Base-by-base conservation (phyloP, 2,329 filamentous ascomycete species). In the Aspergillus novofumigatus region DNA sequence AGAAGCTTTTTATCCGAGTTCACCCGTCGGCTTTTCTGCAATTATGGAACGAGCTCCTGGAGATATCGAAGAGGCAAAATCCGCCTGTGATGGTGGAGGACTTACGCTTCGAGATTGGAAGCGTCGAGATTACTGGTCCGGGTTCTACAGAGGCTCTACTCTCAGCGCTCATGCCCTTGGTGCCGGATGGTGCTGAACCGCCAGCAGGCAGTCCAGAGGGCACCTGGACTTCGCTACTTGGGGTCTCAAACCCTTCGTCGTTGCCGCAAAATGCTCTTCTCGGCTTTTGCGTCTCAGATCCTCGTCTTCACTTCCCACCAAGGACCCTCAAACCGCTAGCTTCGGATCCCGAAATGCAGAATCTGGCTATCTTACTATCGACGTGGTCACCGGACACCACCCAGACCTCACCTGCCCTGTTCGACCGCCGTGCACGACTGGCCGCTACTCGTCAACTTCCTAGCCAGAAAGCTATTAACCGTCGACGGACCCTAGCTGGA, bases 141-240 rank as follows among this genome's bases (percentile, higher is more conserved):
- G 89, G 84, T 7, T 89, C 92, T 3, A 91, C 89, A 1, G 92
- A 97, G 72, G 80, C 89, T 2, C 77, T 99, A 2, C 77, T 90
- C 10, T 84, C 86, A 25, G 81, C 90, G 9, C 76, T 97, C 7
- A 82, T 82, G 51, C 82, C 83, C 28, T 62, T 69, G 54, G 42
- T 62, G 7, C 41, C 58, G 3, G 63, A 66, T 6, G 67, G 57
- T 6, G 61, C 59, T 29, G 58, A 59, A 4, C 51, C 62, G 20
- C 41, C 59, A 21, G 52, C 67, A 41, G 63, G 72, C 26, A 71
- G 69, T 28, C 72, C 74, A 42, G 72, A 75, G 55, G 58, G 64
- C 55, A 69, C 69, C 14, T 81, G 78, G 78, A 59, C 57, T n/a
- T 72, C 70, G 42, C 67, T 81, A 20, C 56, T 74, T 17, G 74